Evolutionary conservation across 2,329 filamentous ascomycete genomes (phyloP), one percentile per base, ranked within the genome.

Genomic region (Dactylonectria macrodidyma): DNA sequence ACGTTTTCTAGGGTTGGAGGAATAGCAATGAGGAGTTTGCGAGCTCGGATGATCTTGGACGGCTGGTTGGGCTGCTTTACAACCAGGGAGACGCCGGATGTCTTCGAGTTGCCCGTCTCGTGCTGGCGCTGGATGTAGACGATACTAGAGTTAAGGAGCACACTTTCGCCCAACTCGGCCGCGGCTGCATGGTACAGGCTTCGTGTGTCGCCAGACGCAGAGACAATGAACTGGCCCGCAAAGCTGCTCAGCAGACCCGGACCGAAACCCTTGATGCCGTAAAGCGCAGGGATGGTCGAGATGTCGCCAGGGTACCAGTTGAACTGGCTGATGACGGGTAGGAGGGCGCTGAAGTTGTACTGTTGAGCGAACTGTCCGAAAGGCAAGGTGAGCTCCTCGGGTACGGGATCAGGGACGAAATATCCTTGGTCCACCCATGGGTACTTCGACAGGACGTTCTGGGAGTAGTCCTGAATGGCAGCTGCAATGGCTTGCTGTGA

Each of bases 1-100:
- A 77, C 56, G 47, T 78, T 79, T 1, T 69, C 55, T 0, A 70
- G 61, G 0, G 75, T 76, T 7, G 76, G 78, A 0, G 78, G 74
- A 2, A 75, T 71, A 1, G 78, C 76, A 22, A 79, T 63, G 1
- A 79, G 69, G 0, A 79, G 68, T 68, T 78, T 79, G 63, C 75
- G 76, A 3, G 73, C 71, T 12, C 58, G 65, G 46, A 74, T 55
- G 2, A n/a, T 46, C 26, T 60, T 68, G 4, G 59, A 48, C 0
- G 33, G 5, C 69, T 71, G n/a, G 51, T 41, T 8, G 55, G 72
- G 5, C 62, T 72, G 62, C 38, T 74, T 33, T 0, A 74, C 68
- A 3, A 64, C 33, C 12, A 74, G 9, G 0, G 62, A 55, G 22
- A 70, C 57, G 3, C 62, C 62, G 0, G 41, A 12, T 0, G 33